Evolutionary conservation across 495 filamentous ascomycete species (phyloP).

Genomic region (Pyrenopolyporus hunteri): DNA sequence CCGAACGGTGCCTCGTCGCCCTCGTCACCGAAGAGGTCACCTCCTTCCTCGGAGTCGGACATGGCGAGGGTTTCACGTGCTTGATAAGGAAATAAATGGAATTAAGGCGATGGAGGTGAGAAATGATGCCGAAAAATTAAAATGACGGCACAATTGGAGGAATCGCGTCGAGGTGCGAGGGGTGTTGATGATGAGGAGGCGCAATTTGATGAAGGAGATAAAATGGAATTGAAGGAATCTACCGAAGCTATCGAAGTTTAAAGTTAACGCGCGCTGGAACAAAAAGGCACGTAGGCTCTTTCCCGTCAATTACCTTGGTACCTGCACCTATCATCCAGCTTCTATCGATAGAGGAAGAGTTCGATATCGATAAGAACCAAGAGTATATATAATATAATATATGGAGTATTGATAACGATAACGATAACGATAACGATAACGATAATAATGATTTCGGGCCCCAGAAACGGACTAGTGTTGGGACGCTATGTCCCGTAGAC

Average conservation of each 20-base stretch:
- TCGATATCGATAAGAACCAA: slow-evolving; percentile 10
- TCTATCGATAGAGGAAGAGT: background rate
- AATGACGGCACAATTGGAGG: background rate
- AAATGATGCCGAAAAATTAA: background rate
- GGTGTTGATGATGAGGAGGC: background rate
- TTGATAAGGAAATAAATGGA: background rate
- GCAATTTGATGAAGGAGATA: background rate
- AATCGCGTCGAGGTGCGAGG: slow-evolving; percentile 11
- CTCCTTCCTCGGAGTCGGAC: slow-evolving; percentile 61
- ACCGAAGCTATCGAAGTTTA: background rate
- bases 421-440: background rate
- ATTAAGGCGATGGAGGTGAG: background rate
- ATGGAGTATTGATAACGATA: too few species aligned
- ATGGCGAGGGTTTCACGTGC: slow-evolving; percentile 37
- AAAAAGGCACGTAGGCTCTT: background rate
- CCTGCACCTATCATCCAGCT: background rate
- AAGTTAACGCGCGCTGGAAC: background rate
- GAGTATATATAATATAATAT: too few species aligned
- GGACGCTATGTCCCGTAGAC: slow-evolving; percentile 18
- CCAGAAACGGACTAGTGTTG: slow-evolving; percentile 23
- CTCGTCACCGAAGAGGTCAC: slow-evolving; percentile 71
- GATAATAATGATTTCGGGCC: background rate
- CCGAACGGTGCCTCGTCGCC: slow-evolving; percentile 40
- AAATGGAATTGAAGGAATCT: background rate
- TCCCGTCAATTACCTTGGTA: background rate